Evolutionary conservation across 331 rosid genomes (phyloP), one percentile per base, ranked within the genome.

Genomic region (Malus hybrid): DNA sequence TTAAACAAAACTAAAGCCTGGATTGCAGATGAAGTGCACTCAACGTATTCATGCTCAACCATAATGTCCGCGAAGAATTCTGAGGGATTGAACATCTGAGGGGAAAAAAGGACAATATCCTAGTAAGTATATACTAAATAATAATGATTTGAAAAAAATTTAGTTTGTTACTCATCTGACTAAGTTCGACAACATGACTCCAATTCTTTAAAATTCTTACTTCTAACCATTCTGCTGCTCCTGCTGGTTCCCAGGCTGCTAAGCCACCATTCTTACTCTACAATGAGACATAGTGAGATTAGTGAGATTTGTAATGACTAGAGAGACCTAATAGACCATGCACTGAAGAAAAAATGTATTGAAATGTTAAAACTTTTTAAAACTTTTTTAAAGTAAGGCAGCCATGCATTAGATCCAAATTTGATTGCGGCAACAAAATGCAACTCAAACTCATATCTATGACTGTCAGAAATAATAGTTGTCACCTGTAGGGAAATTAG

Each of bases 191-290:
- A 72, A 24, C 57, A 3, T 60, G 15, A 74, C 11, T 39, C 27
- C 4, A 29, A 9, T 57, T 66, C 16, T 16, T 32, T 16, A 65
- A 65, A 31, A 9, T 42, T 50, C 94, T 82, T 81, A 91, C 97
- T 80, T 91, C 97, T 62, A 91, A 84, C 97, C 96, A 91, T 0
- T 88, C 87, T 77, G 79, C 86, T 36, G 89, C 95, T 67, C 88
- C 87, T 24, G 90, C 80, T 3, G 93, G 93, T 77, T 91, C 97
- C 98, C 96, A 93, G 0, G 87, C 93, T 13, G 96, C 6, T 60
- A 90, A 76, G 62, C 98, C 98, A 27, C 98, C 98, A 7, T 83
- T 93, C 33, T 85, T 82, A 83, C 96, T 86, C 98, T 90, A 33
- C 72, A 56, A 5, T 65, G 32, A 32, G 22, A 1, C 11, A 14